Evolutionary conservation across 2,329 filamentous ascomycete species (phyloP), one percentile per base, ranked within the genome.

Genomic region (Phialemoniopsis sp.): DNA sequence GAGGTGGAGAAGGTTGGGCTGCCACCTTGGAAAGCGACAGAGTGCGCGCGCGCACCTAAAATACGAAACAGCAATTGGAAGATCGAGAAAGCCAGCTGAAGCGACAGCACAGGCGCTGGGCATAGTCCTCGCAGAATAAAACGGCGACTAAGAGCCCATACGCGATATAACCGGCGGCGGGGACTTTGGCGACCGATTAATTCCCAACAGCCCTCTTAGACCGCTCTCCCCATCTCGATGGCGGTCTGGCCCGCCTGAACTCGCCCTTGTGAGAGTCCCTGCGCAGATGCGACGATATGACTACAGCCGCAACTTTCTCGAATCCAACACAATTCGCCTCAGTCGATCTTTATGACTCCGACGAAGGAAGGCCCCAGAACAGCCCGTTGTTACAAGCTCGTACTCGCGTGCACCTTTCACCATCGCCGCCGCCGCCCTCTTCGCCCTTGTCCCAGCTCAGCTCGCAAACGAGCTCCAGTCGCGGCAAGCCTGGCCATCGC

Each of bases 401-500:
- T 14, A 18, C 21, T 10, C 21, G 21, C 16, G 28, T 31, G 9
- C 28, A 35, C 26, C 17, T 31, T 13, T 35, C 32, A 10, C 33
- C 29, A 14, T 40, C 38, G 4, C 32, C 38, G 13, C 73, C 74
- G 12, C 62, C 66, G 28, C 70, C 66, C 47, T 63, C 62, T 50
- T 57, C 69, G 41, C 61, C 64, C 51, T 55, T 60, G 54, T 60
- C 64, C 54, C 60, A 58, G 60, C 60, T 66, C 58, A 68, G 67
- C 68, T 59, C 56, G 50, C 55, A 55, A 58, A 55, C 53, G 50
- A 61, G 52, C 46, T 52, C 53, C 44, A 59, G 58, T 50, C 57
- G 60, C 58, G 68, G 67, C 56, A 70, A 68, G 54, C 63, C 68
- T 69, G 73, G 72, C 68, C 63, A 67, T 70, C 64, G 62, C 47